Conservation (phyloP, 176 grass and related monocot species). For the Carex cristatella region DNA sequence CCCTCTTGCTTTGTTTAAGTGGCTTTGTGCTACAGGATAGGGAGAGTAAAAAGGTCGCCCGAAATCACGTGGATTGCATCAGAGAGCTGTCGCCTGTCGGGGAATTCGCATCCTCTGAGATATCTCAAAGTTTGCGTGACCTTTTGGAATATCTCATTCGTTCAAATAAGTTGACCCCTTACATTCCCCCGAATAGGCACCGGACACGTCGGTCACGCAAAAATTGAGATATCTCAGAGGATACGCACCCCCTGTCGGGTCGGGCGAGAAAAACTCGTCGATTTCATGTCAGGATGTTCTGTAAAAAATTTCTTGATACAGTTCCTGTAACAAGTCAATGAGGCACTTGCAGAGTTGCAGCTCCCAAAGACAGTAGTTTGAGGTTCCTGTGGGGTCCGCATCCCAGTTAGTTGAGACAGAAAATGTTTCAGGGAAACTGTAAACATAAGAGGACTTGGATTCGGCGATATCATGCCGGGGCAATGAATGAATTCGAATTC, state of each 20-base stretch:
- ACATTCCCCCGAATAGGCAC: too few relatives aligned
- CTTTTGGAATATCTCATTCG: too few relatives aligned
- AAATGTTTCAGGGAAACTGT: not conserved
- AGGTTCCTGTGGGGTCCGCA: not conserved
- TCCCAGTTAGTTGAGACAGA: not conserved
- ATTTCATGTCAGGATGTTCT: not conserved
- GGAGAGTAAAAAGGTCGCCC: not conserved
- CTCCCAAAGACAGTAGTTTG: too few relatives aligned
- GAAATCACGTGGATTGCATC: slow-evolving; percentile 14
- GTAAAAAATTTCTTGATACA: not conserved
- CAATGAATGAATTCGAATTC: not conserved
- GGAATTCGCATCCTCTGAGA: too few relatives aligned
- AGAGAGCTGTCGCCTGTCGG: not conserved
- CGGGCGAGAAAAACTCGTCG: not conserved
- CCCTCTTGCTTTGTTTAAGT: too few relatives aligned
- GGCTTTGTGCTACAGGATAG: not conserved
- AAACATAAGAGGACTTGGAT: not conserved
- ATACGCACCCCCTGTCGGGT: not conserved
- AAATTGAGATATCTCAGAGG: too few relatives aligned
- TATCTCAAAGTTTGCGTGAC: too few relatives aligned
- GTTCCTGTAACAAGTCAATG: not conserved
- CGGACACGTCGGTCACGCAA: too few relatives aligned
- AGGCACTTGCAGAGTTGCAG: too few relatives aligned
- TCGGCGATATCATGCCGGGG: not conserved
- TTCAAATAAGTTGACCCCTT: too few relatives aligned